Evolutionary conservation across 345 rosid species (phyloP), one percentile per base, ranked within the genome.

Genomic region (Acer negundo): DNA sequence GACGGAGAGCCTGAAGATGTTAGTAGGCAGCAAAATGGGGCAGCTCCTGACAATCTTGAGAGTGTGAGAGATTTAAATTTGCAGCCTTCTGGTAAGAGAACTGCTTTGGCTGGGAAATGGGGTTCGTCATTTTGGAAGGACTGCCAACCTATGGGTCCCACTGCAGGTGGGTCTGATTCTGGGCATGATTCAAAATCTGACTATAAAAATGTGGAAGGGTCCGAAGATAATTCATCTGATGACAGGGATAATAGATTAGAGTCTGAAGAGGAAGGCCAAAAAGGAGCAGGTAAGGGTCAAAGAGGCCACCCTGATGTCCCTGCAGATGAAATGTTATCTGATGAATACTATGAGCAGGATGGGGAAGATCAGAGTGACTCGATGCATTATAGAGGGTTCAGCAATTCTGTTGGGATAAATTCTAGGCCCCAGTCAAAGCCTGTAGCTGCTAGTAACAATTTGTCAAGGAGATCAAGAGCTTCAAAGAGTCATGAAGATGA

Each of bases 321-420:
- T 67, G 96, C 97, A 16, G 98, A 97, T 77, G 99, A 97, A 81
- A 97, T 97, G 99, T 83, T 93, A 85, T 97, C 99, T 71, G 99
- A 97, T 87, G 99, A 97, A 82, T 97, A 97, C 83, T 97, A 97
- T 74, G 99, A 97, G 88, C 99, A 94, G 86, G 99, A 93, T 86
- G 98, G 98, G 77, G 98, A 94, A 85, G 92, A 91, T 76, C 98
- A 90, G 80, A 90, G 93, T 69, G 98, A 94, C 76, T 88, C 89
- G 10, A 78, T 86, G 82, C 92, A 82, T 62, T 89, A 86, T 71
- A 85, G 86, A 84, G 90, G 88, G 71, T 78, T 87, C 80, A 82
- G 74, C 80, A 84, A 87, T 74, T 82, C 96, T 73, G 66, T 75
- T 67, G 95, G 84, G 66, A 78, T 80, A 75, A 91, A 80, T 80